phyloP scores from a whole-genome alignment of 768 basidiomycete genomes.

The Rhizopogon salebrosus region DNA sequence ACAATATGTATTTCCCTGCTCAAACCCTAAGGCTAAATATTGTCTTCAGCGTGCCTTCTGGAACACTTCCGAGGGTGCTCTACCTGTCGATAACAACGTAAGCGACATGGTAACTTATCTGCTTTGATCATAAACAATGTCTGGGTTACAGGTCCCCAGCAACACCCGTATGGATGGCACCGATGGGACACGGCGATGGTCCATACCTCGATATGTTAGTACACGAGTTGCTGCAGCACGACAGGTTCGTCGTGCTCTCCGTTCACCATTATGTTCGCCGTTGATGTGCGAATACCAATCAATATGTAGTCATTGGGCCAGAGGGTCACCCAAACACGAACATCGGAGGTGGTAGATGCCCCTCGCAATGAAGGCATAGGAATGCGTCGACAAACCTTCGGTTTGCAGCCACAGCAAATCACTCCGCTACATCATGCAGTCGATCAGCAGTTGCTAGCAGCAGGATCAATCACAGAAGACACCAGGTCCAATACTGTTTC shows the following conservation, averaged over 20 bases:
- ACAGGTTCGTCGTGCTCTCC: not conserved
- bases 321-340: not conserved
- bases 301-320: not conserved
- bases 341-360: too few species aligned
- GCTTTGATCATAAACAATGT: too few species aligned
- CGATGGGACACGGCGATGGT: not conserved
- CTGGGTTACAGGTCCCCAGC: not conserved
- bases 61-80: not conserved
- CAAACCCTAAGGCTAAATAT: too few species aligned
- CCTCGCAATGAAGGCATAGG: not conserved
- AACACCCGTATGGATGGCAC: not conserved
- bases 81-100: not conserved
- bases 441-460: not conserved
- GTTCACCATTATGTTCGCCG: not conserved
- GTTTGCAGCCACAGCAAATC: too few species aligned
- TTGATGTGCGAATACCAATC: not conserved
- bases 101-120: not conserved
- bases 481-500: too few species aligned
- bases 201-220: not conserved
- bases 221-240: not conserved
- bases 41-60: too few species aligned
- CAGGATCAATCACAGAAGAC: not conserved
- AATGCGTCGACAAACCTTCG: not conserved
- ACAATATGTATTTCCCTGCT: too few species aligned
- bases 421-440: too few species aligned